Conservation (phyloP, 768 basidiomycete species). For the Sistotremastrum niveocremeum region DNA sequence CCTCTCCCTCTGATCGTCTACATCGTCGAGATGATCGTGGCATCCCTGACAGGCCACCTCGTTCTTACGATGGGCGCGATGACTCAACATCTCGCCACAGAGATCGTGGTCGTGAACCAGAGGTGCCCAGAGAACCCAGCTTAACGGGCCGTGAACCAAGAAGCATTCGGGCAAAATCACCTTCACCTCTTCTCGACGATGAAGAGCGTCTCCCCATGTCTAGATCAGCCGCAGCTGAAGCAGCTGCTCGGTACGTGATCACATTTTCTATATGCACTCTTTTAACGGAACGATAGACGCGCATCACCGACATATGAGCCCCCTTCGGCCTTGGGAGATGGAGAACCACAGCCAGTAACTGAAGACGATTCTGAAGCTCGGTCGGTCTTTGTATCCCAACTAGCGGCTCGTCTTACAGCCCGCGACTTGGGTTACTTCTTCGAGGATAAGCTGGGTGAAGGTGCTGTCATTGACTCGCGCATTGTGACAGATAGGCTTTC, state of each 20-base stretch:
- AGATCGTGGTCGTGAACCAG: constrained; percentile 37
- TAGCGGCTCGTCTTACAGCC: constrained; percentile 92
- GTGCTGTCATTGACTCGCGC: constrained; percentile 86
- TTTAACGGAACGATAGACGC: constrained; percentile 30
- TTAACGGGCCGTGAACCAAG: constrained; percentile 28
- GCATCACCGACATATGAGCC: constrained; percentile 60
- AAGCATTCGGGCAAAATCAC: constrained; percentile 19
- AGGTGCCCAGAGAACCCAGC: constrained; percentile 23
- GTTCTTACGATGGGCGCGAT: constrained; percentile 37
- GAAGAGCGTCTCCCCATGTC: constrained; percentile 16
- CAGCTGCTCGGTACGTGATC: constrained; percentile 36
- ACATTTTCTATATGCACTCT: constrained; percentile 4
- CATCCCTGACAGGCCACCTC: constrained; percentile 31
- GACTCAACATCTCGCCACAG: constrained; percentile 29
- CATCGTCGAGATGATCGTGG: constrained; percentile 9
- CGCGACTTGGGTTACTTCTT: constrained; percentile 98
- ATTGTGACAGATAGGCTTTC: constrained; percentile 94
- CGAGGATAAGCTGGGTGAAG: constrained; percentile 90
- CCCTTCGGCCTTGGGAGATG: constrained; percentile 37
- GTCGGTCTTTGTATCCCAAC: constrained; percentile 97
- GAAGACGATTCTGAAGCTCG: constrained; percentile 97
- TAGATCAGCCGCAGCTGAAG: constrained; percentile 17
- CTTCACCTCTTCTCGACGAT: constrained; percentile 26
- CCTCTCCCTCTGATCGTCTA: constrained; percentile 24
- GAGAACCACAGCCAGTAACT: constrained; percentile 66